These are phyloP conservation scores for Albifimbria verrucaria DNA, from an alignment of 2,329 filamentous ascomycete species.

Conservation along the genomic window DNA sequence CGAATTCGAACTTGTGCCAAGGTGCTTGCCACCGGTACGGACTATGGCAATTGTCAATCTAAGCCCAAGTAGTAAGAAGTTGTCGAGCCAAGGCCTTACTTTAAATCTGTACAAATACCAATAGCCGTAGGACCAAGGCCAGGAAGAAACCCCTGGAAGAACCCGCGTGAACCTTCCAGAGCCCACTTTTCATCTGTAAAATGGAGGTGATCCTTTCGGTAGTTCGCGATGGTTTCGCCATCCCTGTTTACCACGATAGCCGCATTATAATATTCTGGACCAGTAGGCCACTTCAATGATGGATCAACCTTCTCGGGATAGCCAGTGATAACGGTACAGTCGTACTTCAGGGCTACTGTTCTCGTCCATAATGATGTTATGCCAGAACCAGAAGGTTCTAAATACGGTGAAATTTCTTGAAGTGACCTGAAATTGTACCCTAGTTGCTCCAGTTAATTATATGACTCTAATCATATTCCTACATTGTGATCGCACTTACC, in stretches of 20 bases:
- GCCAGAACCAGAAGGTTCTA: conserved; percentile 65
- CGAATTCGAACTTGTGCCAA: conserved; percentile 40
- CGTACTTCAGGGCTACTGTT: conserved; percentile 60
- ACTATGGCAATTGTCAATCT: conserved; percentile 30
- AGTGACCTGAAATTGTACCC: conserved; percentile 77
- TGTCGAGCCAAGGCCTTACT: conserved; percentile 34
- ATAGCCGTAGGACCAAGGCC: conserved; percentile 51
- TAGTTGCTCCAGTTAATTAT: conserved; percentile 65
- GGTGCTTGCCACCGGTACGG: conserved; percentile 36
- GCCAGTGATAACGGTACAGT: conserved; percentile 66
- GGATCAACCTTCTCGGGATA: conserved; percentile 69
- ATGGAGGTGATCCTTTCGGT: conserved; percentile 58
- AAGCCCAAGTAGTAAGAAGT: background rate
- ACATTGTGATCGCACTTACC: conserved; percentile 43
- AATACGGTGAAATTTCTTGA: conserved; percentile 62
- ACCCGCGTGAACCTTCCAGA: conserved; percentile 49
- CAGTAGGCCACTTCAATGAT: conserved; percentile 44
- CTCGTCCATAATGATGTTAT: conserved; percentile 70
- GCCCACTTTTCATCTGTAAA: conserved; percentile 62
- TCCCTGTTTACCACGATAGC: conserved; percentile 52
- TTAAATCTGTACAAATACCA: conserved; percentile 64
- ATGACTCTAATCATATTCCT: background rate
- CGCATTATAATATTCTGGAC: conserved; percentile 53
- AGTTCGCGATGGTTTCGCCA: conserved; percentile 58
- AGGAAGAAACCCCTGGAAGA: conserved; percentile 41